Percentiles rank a stretch among this genome's conserved stretches.
These are phyloP conservation scores for Meyerozyma guilliermondii DNA, from an alignment of 1,139 yeast genomes.

Conservation along the genomic window DNA sequence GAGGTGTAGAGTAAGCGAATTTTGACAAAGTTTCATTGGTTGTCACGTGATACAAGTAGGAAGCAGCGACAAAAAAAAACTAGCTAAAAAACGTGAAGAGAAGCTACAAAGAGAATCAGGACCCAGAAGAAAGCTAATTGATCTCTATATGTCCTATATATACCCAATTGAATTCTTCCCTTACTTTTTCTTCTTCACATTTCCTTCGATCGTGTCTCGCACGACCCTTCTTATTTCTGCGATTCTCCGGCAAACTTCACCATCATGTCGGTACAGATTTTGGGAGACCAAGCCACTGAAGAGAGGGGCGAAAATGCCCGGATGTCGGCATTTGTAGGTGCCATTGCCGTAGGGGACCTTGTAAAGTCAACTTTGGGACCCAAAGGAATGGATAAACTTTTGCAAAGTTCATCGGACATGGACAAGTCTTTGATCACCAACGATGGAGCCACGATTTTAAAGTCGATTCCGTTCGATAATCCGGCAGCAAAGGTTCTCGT, in stretches of 20 bases:
- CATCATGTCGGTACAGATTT: constrained; percentile 75
- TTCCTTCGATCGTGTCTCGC: neutral
- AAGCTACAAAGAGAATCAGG: too few relatives aligned
- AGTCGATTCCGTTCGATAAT: constrained; percentile 90
- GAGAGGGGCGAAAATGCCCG: constrained; percentile 98
- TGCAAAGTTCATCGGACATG: constrained; percentile 82
- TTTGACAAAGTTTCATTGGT: neutral
- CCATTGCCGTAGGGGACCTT: constrained; percentile 96
- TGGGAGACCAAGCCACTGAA: constrained; percentile 96
- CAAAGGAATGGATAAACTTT: constrained; percentile 94
- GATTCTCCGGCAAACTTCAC: neutral
- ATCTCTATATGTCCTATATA: too few relatives aligned
- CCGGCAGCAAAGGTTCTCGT: constrained; percentile 98
- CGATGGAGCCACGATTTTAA: constrained; percentile 96
- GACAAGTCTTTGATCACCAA: constrained; percentile 77
- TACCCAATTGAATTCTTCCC: too few relatives aligned
- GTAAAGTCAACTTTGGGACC: constrained; percentile 97
- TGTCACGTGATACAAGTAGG: neutral
- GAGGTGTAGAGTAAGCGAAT: neutral
- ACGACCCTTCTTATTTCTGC: neutral
- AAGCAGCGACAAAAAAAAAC: neutral
- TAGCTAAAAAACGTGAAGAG: neutral
- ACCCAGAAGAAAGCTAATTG: too few relatives aligned
- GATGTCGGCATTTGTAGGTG: constrained; percentile 94
- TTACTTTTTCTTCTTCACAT: neutral